Percentiles rank a stretch among this genome's conserved stretches.
Conservation (phyloP, 371 early-diverging fungal species). For the Mortierella polycephala region DNA sequence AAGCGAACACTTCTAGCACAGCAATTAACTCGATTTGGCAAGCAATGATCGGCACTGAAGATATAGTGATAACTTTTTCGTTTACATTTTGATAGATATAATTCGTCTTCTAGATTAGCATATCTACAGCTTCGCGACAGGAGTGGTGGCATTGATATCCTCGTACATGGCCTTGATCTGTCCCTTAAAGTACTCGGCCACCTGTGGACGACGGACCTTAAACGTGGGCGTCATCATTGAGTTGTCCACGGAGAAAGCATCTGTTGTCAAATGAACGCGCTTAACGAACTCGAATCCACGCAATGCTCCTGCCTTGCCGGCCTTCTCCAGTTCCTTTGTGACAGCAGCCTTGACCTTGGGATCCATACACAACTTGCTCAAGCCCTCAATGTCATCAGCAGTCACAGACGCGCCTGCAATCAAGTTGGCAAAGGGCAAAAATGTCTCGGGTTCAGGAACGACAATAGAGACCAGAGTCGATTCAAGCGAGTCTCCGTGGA, state of each 20-base stretch:
- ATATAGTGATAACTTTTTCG: no score
- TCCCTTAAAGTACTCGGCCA: constrained; percentile 69
- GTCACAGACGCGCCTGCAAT: constrained; percentile 29
- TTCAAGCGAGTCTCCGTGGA: constrained; percentile 91
- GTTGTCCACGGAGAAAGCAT: constrained; percentile 68
- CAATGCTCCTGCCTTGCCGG: constrained; percentile 50
- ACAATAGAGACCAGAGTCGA: constrained; percentile 83
- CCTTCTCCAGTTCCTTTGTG: constrained; percentile 44
- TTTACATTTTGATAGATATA: background rate
- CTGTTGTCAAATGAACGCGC: constrained; percentile 62
- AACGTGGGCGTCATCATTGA: constrained; percentile 73
- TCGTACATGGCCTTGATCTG: constrained; percentile 70
- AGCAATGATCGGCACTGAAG: no score
- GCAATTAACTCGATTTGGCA: no score
- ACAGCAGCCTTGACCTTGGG: constrained; percentile 57
- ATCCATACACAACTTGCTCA: constrained; percentile 66
- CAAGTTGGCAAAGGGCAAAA: constrained; percentile 58
- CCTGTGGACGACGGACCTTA: constrained; percentile 83
- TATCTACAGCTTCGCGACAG: constrained; percentile 51
- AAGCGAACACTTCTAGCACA: no score
- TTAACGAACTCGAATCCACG: constrained; percentile 64
- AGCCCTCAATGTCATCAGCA: constrained; percentile 53
- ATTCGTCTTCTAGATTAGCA: no score
- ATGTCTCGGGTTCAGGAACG: constrained; percentile 80
- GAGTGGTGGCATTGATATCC: constrained; percentile 38